Base-by-base conservation (phyloP, 2,329 filamentous ascomycete genomes). In the Cordyceps farinosa region DNA sequence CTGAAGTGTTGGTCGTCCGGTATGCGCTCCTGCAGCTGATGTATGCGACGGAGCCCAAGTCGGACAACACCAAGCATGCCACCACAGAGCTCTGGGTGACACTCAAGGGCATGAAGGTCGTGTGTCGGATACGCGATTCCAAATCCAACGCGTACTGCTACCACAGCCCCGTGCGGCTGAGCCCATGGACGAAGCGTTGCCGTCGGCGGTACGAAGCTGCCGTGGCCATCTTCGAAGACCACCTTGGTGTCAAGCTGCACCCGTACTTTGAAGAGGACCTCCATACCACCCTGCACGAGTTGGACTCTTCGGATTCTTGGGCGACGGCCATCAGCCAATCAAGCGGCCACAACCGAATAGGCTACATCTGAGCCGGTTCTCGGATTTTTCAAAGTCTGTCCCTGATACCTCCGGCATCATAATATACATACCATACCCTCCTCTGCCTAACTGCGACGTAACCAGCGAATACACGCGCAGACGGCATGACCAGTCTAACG, bases 181-280 rank as follows among this genome's bases (percentile, higher is more conserved):
- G 77, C n/a, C 78, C 78, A 2, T 78, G 74, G 75, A 77, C 75
- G 15, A 79, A 77, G 66, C 73, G 78, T 62, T 80, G 78, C 62
- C 72, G 74, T 30, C 73, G 78, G 54, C 72, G 76, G 57, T 80
- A 80, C 66, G 75, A 78, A 15, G 69, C 72, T 3, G 72, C 74
- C 3, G 70, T 75, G 9, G 69, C 72, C 45, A 73, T 80, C 32
- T 66, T 80, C 32, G 71, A 78, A 61, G 70, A 76, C 59, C 74
- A 78, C 55, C 71, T 74, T 13, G 74, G 74, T 9, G 72, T 79
- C 47, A 75, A 71, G 58, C 67, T 79, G 9, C 67, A 74, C 11
- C 71, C 76, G 3, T 79, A 80, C 64, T 80, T 78, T 64, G 78
- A 79, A 52, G 78, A 79, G 63, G 77, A 80, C 59, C 77, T 78